Percentiles rank a stretch among this genome's conserved stretches.
These are phyloP conservation scores for Boletus mariae DNA, from an alignment of 1,284 basidiomycete species.

Conservation along the genomic window DNA sequence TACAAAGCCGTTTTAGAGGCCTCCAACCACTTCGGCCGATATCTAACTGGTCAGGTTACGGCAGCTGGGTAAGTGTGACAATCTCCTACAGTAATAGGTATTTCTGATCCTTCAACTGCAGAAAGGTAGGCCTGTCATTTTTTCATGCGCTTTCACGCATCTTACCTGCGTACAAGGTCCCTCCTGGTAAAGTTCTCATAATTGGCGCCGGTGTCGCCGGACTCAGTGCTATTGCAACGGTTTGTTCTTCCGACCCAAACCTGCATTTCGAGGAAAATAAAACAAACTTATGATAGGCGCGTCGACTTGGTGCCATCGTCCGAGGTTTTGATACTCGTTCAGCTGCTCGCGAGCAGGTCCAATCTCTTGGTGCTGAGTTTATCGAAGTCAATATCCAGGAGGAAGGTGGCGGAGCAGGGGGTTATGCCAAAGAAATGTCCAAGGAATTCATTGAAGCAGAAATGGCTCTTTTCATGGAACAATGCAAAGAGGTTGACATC, in stretches of 20 bases:
- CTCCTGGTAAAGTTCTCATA: conserved; percentile 80
- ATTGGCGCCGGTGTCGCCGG: conserved; percentile 87
- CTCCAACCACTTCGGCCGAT: conserved; percentile 81
- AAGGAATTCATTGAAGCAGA: conserved; percentile 87
- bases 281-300: conserved; percentile 44
- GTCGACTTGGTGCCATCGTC: conserved; percentile 80
- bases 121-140: conserved; percentile 23
- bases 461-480: conserved; percentile 83
- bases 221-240: conserved; percentile 80
- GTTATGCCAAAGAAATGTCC: conserved; percentile 88
- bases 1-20: conserved; percentile 87
- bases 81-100: conserved; percentile 3
- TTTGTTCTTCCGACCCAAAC: conserved; percentile 29
- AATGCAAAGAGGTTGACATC: conserved; percentile 84
- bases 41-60: conserved; percentile 84
- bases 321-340: conserved; percentile 82
- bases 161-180: conserved; percentile 51
- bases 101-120: conserved; percentile 7
- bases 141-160: conserved; percentile 4
- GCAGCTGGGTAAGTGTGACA: conserved; percentile 65
- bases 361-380: conserved; percentile 84
- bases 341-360: conserved; percentile 80
- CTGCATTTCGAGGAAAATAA: neutral
- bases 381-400: conserved; percentile 74
- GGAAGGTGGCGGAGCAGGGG: conserved; percentile 75